Conservation (phyloP, 75 land plant genomes). For the Larix kaempferi region DNA sequence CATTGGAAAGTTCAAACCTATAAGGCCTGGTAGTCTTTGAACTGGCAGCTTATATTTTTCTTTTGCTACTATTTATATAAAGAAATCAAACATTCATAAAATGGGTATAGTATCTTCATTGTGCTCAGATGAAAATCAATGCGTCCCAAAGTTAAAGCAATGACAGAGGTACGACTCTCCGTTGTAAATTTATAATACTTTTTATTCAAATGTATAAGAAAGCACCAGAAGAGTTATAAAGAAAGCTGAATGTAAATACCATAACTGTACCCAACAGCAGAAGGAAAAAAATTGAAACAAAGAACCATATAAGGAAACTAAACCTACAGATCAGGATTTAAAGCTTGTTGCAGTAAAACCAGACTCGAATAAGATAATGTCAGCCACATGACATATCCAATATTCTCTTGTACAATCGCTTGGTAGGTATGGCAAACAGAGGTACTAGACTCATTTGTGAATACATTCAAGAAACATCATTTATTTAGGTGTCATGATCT, state of each 20-base stretch:
- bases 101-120: too few relatives aligned
- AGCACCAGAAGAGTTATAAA: too few relatives aligned
- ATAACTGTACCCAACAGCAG: too few relatives aligned
- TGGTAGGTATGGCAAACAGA: background rate
- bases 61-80: background rate
- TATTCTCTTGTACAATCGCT: background rate
- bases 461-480: background rate
- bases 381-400: background rate
- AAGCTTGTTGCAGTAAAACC: slow-evolving; percentile 5
- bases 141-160: too few relatives aligned
- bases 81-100: background rate
- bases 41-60: background rate
- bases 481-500: background rate
- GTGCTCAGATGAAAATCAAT: too few relatives aligned
- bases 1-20: background rate
- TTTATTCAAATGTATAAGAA: too few relatives aligned
- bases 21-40: background rate
- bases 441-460: background rate
- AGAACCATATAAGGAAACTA: background rate
- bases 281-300: background rate
- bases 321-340: background rate
- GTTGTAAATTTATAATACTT: too few relatives aligned
- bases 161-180: too few relatives aligned
- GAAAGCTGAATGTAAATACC: too few relatives aligned
- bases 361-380: background rate